Percentiles rank a stretch among this genome's conserved stretches.
Conservation (phyloP, 2,329 filamentous ascomycete species). For the Alternaria incomplexa region DNA sequence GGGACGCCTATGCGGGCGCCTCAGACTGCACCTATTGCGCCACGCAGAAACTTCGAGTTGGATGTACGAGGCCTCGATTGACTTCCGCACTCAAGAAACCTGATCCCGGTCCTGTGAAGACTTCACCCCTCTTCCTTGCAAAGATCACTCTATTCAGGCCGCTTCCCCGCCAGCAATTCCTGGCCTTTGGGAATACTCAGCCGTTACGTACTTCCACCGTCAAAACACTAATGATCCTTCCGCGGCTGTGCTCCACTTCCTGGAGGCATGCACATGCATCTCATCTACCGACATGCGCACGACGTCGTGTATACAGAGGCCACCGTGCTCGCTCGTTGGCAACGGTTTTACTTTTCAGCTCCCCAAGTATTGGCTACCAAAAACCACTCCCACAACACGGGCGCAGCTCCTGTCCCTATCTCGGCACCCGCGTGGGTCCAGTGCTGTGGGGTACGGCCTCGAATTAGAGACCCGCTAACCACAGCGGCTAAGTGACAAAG, state of each 20-base stretch:
- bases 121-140: slow-evolving; percentile 7
- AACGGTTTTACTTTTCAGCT: slow-evolving; percentile 15
- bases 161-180: slow-evolving; percentile 8
- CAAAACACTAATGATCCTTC: slow-evolving; percentile 19
- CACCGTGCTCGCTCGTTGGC: slow-evolving; percentile 11
- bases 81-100: neutral
- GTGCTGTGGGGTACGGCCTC: slow-evolving; percentile 14
- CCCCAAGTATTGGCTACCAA: slow-evolving; percentile 10
- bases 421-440: slow-evolving; percentile 5
- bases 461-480: slow-evolving; percentile 9
- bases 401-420: slow-evolving; percentile 2
- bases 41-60: slow-evolving; percentile 18
- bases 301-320: slow-evolving; percentile 14
- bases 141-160: slow-evolving; percentile 7
- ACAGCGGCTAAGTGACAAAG: slow-evolving; percentile 15
- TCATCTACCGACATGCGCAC: slow-evolving; percentile 8
- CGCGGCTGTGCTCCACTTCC: slow-evolving; percentile 2
- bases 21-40: slow-evolving; percentile 11
- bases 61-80: slow-evolving; percentile 2
- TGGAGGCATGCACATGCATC: slow-evolving; percentile 4
- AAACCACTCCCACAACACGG: slow-evolving; percentile 5
- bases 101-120: neutral
- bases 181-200: slow-evolving; percentile 4
- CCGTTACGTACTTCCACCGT: slow-evolving; percentile 16
- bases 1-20: slow-evolving; percentile 20